Evolutionary conservation across 768 basidiomycete species (phyloP), one percentile per base, ranked within the genome.

Genomic region (Tulasnella sp.): DNA sequence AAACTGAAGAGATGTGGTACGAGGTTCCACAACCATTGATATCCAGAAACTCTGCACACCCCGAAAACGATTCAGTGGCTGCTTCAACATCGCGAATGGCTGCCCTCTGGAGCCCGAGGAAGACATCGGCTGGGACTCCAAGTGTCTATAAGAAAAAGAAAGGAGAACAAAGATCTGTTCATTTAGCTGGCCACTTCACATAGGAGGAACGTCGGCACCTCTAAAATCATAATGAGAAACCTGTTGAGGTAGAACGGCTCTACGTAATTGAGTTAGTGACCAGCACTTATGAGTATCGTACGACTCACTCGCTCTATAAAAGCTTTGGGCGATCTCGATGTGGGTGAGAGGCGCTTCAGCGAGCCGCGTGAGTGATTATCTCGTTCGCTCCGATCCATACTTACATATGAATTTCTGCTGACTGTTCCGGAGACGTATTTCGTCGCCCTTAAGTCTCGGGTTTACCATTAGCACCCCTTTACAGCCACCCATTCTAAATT

Each of bases 191-290:
- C 2, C 71, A 21, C 2, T 73, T 21, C 14, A n/a, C 19, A 21
- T 71, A 1, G 24, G 44, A 77, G 24, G 36, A 3, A 46, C 38
- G 36, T 74, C 10, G 34, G n/a, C 21, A 89, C 89, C 82, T 89
- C 89, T 71, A 90, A 82, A 24, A 93, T 86, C 90, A 91, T 91
- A 82, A 94, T 92, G 24, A 93, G 84, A 0, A 91, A 91, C 2
- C 83, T 81, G 71, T 84, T 83, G 18, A 83, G 76, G 76, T 81
- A 84, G 10, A 81, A 71, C 3, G 81, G 79, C 8, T 81, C 78
- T 79, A 31, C 16, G 6, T 14, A 73, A 6, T 9, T 31, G 2
- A 44, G 44, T 44, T 3, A 44, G 44, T 18, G 19, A 12, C 12
- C 16, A 18, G 14, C 74, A 42, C 0, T 74, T 10, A 68, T 58